Evolutionary conservation across 805 yeast genomes (phyloP).

Genomic region (Saccharomycopsis synnaedendra): DNA sequence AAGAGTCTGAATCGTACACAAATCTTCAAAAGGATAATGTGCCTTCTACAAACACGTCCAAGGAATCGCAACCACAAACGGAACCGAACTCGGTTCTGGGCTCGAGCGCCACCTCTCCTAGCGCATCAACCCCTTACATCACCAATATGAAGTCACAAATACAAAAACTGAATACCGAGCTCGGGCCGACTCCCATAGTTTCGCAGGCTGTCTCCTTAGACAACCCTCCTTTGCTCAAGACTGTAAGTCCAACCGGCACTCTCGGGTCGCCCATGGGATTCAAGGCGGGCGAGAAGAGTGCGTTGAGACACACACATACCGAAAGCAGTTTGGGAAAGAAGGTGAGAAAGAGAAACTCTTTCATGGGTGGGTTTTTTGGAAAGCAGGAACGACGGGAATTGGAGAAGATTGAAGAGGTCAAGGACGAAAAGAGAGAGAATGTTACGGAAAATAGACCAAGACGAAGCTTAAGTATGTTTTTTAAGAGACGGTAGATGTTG

Average conservation of each 20-base stretch:
- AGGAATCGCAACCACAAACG: not conserved
- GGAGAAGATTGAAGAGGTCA: too few species aligned
- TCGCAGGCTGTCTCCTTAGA: not conserved
- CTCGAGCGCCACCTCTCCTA: not conserved
- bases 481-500: too few species aligned
- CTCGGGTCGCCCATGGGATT: not conserved
- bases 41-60: too few species aligned
- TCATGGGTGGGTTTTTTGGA: too few species aligned
- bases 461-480: too few species aligned
- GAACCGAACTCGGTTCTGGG: not conserved
- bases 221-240: not conserved
- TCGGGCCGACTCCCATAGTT: not conserved
- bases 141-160: not conserved
- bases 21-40: not conserved
- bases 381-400: too few species aligned
- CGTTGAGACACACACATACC: too few species aligned
- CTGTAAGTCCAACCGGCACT: not conserved
- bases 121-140: not conserved
- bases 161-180: not conserved
- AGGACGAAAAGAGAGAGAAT: too few species aligned
- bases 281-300: too few species aligned
- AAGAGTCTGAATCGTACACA: not conserved
- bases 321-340: too few species aligned
- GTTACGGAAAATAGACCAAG: too few species aligned
- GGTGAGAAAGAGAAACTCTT: too few species aligned